Evolutionary conservation across 768 basidiomycete species (phyloP), one percentile per base, ranked within the genome.

Genomic region (Piloderma croceum): DNA sequence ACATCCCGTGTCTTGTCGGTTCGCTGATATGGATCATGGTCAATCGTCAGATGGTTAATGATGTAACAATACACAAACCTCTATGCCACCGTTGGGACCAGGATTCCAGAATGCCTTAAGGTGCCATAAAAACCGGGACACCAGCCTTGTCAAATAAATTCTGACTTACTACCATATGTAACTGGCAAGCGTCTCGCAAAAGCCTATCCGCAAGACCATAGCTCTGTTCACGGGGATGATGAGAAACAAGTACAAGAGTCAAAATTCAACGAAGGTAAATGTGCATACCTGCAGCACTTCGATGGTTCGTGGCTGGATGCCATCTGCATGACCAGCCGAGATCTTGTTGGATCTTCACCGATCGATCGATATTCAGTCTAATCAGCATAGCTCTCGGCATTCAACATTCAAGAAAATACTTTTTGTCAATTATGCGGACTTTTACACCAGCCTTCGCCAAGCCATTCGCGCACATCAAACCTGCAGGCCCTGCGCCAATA

Each of bases 41-140:
- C 20, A 42, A 19, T 32, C 0, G 17, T 23, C 13, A 10, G 35
- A 34, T 24, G 22, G 24, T 10, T 23, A 15, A 6, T 22, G 21
- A 38, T 29, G 32, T 32, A 38, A 38, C 7, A 2, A 31, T 19
- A 41, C 2, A 29, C 60, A 27, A 36, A 79, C 84, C 66, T 81
- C 71, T 25, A 88, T 83, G 3, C 71, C 78, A 13, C 80, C 81
- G 23, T 69, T 50, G 1, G 66, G 59, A 17, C 68, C 64, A 3
- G 85, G 84, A 48, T 85, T 82, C 51, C 87, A 88, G 56, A 87
- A 86, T 6, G 83, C 78, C 85, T 88, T 34, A n/a, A n/a, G n/a
- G n/a, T n/a, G n/a, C n/a, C n/a, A n/a, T n/a, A n/a, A n/a, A n/a
- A n/a, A n/a, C n/a, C n/a, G n/a, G n/a, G 12, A 38, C 19, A 18